phyloP scores from a whole-genome alignment of 2,329 filamentous ascomycete species.

The Didymella glomerata region DNA sequence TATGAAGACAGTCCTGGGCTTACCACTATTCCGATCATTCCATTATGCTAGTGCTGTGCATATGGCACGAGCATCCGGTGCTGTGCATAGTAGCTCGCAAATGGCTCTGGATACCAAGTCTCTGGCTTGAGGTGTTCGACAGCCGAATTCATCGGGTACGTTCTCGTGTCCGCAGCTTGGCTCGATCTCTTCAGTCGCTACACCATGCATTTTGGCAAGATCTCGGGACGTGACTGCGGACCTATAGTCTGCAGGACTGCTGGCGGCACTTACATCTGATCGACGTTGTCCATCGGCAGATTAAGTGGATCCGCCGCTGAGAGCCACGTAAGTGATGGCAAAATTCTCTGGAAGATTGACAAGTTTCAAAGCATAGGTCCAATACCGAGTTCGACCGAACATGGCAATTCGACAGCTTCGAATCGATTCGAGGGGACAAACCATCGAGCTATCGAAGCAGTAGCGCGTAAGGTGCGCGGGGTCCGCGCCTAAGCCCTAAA shows the following conservation, averaged over 20 bases:
- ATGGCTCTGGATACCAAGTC: background rate
- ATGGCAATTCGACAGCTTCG: background rate
- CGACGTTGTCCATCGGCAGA: background rate
- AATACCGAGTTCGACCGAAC: background rate
- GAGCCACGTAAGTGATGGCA: slow-evolving; percentile 4
- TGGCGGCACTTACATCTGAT: background rate
- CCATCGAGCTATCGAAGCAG: background rate
- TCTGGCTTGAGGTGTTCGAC: background rate
- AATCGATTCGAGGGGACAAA: background rate
- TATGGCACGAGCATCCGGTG: background rate
- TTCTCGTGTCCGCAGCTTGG: background rate
- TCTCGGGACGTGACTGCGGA: background rate
- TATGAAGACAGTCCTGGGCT: background rate
- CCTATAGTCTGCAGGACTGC: background rate
- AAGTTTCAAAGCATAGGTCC: background rate
- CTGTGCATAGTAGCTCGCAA: background rate
- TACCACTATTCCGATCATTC: background rate
- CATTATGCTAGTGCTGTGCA: background rate
- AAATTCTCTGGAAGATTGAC: background rate
- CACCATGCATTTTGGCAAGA: background rate
- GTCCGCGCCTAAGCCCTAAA: slow-evolving; percentile 12
- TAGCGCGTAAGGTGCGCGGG: slow-evolving; percentile 10
- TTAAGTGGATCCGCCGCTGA: background rate
- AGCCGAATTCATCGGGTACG: background rate
- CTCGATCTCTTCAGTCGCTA: background rate